A percentile compares a stretch with the other conserved stretches of the same genome.
Conservation (phyloP, 495 filamentous ascomycete genomes). For the Filosporella fistucella region DNA sequence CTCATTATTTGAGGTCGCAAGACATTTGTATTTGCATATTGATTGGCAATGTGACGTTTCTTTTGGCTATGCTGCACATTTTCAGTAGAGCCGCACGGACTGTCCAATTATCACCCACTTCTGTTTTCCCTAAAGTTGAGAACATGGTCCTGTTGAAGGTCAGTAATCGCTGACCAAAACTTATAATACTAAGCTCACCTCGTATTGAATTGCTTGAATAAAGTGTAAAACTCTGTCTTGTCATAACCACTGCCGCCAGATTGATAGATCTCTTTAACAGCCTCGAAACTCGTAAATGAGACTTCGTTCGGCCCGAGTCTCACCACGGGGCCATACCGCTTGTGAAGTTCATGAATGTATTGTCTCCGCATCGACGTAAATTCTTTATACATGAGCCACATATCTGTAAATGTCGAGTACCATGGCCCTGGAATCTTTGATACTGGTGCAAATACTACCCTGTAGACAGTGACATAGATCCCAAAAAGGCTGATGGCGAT, state of each 20-base stretch:
- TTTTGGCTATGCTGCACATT: conserved; percentile 27
- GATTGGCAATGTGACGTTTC: conserved; percentile 58
- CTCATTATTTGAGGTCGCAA: conserved; percentile 44
- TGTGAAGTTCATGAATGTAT: conserved; percentile 35
- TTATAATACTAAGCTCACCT: conserved; percentile 30
- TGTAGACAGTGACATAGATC: background rate
- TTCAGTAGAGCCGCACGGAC: background rate
- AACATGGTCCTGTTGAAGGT: conserved; percentile 25
- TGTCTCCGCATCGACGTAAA: conserved; percentile 12
- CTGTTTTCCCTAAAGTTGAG: conserved; percentile 14
- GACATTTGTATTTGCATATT: conserved; percentile 64
- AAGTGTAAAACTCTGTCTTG: conserved; percentile 62
- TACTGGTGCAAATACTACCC: conserved; percentile 4
- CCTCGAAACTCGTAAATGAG: conserved; percentile 51
- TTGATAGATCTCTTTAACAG: conserved; percentile 62
- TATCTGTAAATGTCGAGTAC: conserved; percentile 2
- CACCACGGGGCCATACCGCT: conserved; percentile 41
- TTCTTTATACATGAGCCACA: conserved; percentile 17
- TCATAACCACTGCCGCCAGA: conserved; percentile 62
- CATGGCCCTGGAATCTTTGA: conserved; percentile 15
- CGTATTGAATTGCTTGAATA: conserved; percentile 54
- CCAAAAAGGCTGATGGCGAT: background rate
- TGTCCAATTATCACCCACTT: conserved; percentile 8
- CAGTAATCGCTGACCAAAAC: background rate
- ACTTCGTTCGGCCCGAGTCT: conserved; percentile 55